Evolutionary conservation across 495 filamentous ascomycete genomes (phyloP).

Genomic region (Penicillium lividum): DNA sequence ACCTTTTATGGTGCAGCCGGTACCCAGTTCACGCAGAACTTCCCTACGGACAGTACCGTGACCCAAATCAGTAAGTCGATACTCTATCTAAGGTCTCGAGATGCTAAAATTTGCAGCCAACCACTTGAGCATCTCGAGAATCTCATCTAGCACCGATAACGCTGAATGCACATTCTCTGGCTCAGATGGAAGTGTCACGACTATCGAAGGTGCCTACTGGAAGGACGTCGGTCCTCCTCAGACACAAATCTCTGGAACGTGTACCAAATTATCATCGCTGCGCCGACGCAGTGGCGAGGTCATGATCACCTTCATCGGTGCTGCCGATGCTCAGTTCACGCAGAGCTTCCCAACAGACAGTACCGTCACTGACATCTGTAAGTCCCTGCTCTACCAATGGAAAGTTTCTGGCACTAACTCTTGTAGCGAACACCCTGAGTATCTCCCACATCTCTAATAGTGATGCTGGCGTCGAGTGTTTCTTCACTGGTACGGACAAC

Average conservation of each 20-base stretch:
- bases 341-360: conserved; percentile 18
- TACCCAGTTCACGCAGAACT: conserved; percentile 28
- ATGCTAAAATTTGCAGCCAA: conserved; percentile 21
- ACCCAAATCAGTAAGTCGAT: conserved; percentile 22
- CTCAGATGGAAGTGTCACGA: conserved; percentile 25
- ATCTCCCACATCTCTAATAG: not conserved
- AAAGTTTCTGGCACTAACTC: not conserved
- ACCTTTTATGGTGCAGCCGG: conserved; percentile 30
- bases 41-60: conserved; percentile 25
- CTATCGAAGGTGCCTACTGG: conserved; percentile 19
- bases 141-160: conserved; percentile 20
- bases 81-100: not conserved
- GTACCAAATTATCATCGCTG: conserved; percentile 10
- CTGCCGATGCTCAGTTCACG: conserved; percentile 19
- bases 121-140: conserved; percentile 27
- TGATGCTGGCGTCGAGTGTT: not conserved
- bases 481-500: not conserved
- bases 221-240: conserved; percentile 40
- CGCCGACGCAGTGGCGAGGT: conserved; percentile 2
- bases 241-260: conserved; percentile 38
- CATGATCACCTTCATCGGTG: conserved; percentile 19
- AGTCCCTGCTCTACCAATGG: not conserved
- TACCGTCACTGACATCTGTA: conserved; percentile 13
- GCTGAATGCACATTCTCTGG: conserved; percentile 27
- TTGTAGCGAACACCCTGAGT: not conserved